Conservation (phyloP, 2,329 filamentous ascomycete genomes). For the Drechslerella coelobrocha region DNA sequence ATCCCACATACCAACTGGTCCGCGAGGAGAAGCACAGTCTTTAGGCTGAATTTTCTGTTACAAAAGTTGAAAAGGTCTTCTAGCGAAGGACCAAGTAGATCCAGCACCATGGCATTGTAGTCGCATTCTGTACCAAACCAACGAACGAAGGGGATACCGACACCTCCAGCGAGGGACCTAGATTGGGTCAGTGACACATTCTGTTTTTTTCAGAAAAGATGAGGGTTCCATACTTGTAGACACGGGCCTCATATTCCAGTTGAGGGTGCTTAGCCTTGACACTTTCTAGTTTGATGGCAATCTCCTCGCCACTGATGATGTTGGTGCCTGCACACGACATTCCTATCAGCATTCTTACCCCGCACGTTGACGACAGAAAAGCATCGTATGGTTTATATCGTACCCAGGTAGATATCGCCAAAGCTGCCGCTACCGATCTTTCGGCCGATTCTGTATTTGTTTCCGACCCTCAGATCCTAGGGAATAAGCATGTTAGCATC, state of each 20-base stretch:
- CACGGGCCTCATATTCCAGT: conserved; percentile 96
- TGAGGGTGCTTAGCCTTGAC: conserved; percentile 99
- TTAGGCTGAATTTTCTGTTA: conserved; percentile 99
- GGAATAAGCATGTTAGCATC: conserved; percentile 41
- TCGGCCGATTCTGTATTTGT: conserved; percentile 98
- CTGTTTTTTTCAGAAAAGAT: background rate
- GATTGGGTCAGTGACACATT: conserved; percentile 56
- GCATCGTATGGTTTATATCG: background rate
- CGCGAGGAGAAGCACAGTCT: conserved; percentile 94
- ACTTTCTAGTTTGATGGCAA: conserved; percentile 98
- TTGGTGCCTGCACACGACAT: conserved; percentile 74
- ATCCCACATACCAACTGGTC: conserved; percentile 70
- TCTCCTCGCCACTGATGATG: conserved; percentile 99
- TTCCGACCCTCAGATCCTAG: conserved; percentile 97
- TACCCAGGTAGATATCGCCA: conserved; percentile 93
- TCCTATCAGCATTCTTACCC: conserved; percentile 20
- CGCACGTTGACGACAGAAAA: background rate
- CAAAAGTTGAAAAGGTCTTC: conserved; percentile 99
- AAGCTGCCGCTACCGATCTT: conserved; percentile 99
- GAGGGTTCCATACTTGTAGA: conserved; percentile 70
- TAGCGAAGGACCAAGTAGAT: conserved; percentile 90
- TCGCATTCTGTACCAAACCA: conserved; percentile 99
- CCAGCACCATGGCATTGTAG: conserved; percentile 99
- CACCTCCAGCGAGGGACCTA: conserved; percentile 87
- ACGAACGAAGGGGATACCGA: conserved; percentile 97